Evolutionary conservation across 306 rosid genomes (phyloP).

Genomic region (Prunus padus): DNA sequence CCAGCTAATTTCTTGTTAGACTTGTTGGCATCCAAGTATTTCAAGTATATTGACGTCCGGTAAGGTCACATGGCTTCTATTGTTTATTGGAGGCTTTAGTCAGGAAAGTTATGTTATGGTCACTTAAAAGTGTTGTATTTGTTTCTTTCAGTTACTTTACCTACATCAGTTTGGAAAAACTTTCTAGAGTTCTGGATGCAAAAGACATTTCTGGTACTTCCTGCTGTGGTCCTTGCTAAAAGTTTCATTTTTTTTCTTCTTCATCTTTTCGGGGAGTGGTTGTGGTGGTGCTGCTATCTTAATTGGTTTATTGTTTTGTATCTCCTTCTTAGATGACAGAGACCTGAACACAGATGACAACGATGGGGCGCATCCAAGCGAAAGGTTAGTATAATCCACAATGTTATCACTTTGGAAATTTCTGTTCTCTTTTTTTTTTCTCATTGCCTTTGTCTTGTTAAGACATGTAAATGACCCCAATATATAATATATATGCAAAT

Average conservation of each 20-base stretch:
- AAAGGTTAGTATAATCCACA: constrained; percentile 49
- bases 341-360: constrained; percentile 29
- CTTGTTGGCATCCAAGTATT: constrained; percentile 70
- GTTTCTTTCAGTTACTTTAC: constrained; percentile 73
- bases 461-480: not conserved
- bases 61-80: constrained; percentile 34
- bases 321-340: constrained; percentile 37
- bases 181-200: constrained; percentile 53
- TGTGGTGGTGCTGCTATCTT: not conserved
- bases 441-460: not conserved
- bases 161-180: constrained; percentile 65
- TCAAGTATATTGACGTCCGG: constrained; percentile 76
- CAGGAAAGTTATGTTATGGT: not conserved
- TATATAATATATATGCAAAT: not conserved
- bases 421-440: not conserved
- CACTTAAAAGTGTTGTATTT: not conserved
- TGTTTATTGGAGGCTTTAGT: not conserved
- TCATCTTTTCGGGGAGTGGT: constrained; percentile 6
- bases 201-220: constrained; percentile 53
- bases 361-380: constrained; percentile 33
- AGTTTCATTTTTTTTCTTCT: not conserved
- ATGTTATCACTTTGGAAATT: constrained; percentile 8
- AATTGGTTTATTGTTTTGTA: constrained; percentile 11
- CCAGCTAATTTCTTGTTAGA: constrained; percentile 38
- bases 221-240: constrained; percentile 6